Evolutionary conservation across 805 yeast genomes (phyloP), one percentile per base, ranked within the genome.

Genomic region (Candida fluviatilis): DNA sequence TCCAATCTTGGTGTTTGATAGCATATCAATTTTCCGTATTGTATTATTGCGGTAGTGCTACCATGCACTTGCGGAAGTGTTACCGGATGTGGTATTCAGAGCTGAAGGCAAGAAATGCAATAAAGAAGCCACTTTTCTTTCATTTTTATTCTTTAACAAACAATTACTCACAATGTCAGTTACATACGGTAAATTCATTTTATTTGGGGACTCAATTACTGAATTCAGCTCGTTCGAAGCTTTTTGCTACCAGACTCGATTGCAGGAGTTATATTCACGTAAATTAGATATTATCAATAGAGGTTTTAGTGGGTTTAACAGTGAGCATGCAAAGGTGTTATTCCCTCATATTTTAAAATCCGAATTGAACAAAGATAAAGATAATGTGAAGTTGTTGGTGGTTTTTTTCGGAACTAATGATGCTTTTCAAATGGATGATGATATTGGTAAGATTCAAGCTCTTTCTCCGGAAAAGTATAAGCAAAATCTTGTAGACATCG

Each of bases 401-500:
- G 62, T 88, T 2, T 88, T 84, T 54, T 78, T 86, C 49, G 96
- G 96, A 3, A 75, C 95, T 11, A 89, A 89, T 52, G 97, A 89
- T 56, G 62, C 66, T 1, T 31, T 42, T 11, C 31, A 44, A 21
- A 15, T 32, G 14, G 32, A 36, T 6, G 40, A 33, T 28, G 23
- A 37, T 2, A 45, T 54, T 3, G 48, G 43, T 30, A 46, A 47
- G 6, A 41, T 53, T 35, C 71, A 65, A 43, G 60, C 61, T 16
- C 86, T 86, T 8, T 74, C 76, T 1, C 14, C 82, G 3, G 71
- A 58, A 0, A 62, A 71, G 40, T 86, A 61, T 52, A 40, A 57
- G 15, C 58, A 54, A 12, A 88, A 88, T 50, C 62, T 74, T 43
- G 50, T 46, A 18, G 38, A 43, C 8, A 46, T 86, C 49, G 62